These are phyloP conservation scores for Candida maesae DNA, from an alignment of 805 yeast genomes.

Conservation along the genomic window DNA sequence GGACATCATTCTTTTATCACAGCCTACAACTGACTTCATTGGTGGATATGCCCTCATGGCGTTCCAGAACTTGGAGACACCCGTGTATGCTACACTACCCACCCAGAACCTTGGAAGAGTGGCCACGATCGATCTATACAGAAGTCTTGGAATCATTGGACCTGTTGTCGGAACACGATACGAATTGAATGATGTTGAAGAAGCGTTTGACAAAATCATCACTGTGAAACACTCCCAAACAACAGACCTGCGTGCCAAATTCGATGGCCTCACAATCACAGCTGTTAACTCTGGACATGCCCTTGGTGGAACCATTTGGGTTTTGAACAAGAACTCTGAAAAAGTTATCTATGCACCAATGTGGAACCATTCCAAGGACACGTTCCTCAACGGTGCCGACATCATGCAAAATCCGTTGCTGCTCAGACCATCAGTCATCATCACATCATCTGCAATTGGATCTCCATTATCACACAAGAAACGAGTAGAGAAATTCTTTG, in stretches of 20 bases:
- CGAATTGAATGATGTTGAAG: conserved; percentile 74
- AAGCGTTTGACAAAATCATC: conserved; percentile 66
- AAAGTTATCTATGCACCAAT: conserved; percentile 83
- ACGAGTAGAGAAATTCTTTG: conserved; percentile 60
- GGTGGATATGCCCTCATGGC: conserved; percentile 77
- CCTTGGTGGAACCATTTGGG: conserved; percentile 92
- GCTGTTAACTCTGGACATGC: conserved; percentile 92
- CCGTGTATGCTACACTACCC: conserved; percentile 88
- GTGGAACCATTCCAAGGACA: conserved; percentile 93
- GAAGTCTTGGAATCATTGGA: conserved; percentile 71
- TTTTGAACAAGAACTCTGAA: conserved; percentile 67
- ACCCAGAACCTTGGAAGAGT: conserved; percentile 82
- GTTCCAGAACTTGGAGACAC: conserved; percentile 58
- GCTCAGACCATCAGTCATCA: conserved; percentile 75
- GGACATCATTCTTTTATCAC: conserved; percentile 78
- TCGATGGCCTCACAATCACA: conserved; percentile 60
- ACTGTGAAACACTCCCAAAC: conserved; percentile 80
- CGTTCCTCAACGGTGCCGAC: conserved; percentile 71
- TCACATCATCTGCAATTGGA: conserved; percentile 70
- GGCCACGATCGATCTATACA: conserved; percentile 77
- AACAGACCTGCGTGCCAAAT: conserved; percentile 53
- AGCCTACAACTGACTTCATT: conserved; percentile 71
- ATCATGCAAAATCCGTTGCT: conserved; percentile 60
- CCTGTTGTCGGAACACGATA: conserved; percentile 54
- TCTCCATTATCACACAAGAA: conserved; percentile 57